These are phyloP conservation scores for Lupinus albus DNA, from an alignment of 306 rosid species.

Conservation along the genomic window DNA sequence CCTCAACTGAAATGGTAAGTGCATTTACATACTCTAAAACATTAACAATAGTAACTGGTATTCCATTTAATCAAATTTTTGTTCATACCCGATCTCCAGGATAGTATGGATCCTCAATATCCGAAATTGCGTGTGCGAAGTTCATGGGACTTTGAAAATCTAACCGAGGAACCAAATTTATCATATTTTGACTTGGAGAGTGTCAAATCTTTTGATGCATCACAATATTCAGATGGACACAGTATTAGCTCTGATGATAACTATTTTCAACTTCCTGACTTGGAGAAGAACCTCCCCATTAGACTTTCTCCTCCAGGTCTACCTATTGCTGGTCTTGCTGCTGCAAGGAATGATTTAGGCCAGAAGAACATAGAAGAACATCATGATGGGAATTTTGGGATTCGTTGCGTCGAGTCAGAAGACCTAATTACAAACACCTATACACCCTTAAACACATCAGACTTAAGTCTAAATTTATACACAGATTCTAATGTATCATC, in stretches of 20 bases:
- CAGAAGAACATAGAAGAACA: constrained; percentile 52
- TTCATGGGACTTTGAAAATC: constrained; percentile 69
- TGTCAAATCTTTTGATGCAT: constrained; percentile 63
- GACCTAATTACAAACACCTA: constrained; percentile 43
- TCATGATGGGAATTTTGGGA: constrained; percentile 47
- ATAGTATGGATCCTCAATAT: constrained; percentile 54
- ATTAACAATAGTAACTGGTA: constrained; percentile 16
- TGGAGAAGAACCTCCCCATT: constrained; percentile 51
- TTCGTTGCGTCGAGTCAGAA: constrained; percentile 63
- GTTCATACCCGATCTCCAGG: constrained; percentile 52
- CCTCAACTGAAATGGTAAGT: constrained; percentile 54
- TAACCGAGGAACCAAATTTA: constrained; percentile 35
- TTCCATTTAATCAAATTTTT: constrained; percentile 36
- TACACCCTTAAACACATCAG: constrained; percentile 45
- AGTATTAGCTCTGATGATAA: constrained; percentile 68
- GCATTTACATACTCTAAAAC: constrained; percentile 35
- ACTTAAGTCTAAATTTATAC: constrained; percentile 47
- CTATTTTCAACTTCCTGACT: constrained; percentile 60
- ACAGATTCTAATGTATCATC: constrained; percentile 52
- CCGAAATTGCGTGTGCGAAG: constrained; percentile 66
- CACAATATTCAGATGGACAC: constrained; percentile 67
- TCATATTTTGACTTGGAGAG: constrained; percentile 45
- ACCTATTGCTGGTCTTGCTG: constrained; percentile 44
- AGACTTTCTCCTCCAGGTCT: constrained; percentile 47
- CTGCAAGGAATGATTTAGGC: constrained; percentile 38